Percentiles rank a stretch among this genome's conserved stretches.
These are phyloP conservation scores for Amanita rubescens DNA, from an alignment of 768 basidiomycete genomes.

Conservation along the genomic window DNA sequence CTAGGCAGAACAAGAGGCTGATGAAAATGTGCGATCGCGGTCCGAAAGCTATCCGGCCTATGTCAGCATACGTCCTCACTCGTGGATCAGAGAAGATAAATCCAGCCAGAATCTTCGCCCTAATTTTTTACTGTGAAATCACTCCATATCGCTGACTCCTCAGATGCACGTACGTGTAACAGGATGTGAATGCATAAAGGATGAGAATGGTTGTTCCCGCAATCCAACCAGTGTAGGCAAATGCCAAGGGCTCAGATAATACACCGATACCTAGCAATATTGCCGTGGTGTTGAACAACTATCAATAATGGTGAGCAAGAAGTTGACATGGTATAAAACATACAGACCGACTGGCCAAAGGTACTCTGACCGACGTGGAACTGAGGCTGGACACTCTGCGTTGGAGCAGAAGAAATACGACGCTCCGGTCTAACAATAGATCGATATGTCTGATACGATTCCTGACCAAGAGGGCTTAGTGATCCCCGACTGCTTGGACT, in stretches of 20 bases:
- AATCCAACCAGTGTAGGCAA: slow-evolving; percentile 88
- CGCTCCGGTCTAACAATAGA: slow-evolving; percentile 16
- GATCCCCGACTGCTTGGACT: background rate
- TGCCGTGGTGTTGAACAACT: slow-evolving; percentile 89
- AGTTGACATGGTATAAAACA: background rate
- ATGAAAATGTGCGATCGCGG: slow-evolving; percentile 57
- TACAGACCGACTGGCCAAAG: slow-evolving; percentile 62
- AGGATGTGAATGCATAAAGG: slow-evolving; percentile 73
- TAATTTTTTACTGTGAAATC: slow-evolving; percentile 20
- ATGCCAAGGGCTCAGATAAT: slow-evolving; percentile 85
- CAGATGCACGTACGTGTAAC: slow-evolving; percentile 67
- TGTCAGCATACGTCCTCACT: slow-evolving; percentile 81
- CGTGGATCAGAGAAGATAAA: slow-evolving; percentile 65
- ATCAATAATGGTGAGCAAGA: slow-evolving; percentile 4
- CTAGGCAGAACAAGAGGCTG: slow-evolving; percentile 74
- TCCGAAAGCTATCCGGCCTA: slow-evolving; percentile 86
- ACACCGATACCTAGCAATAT: slow-evolving; percentile 86
- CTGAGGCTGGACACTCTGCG: slow-evolving; percentile 21
- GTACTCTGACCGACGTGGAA: slow-evolving; percentile 53
- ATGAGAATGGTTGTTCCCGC: slow-evolving; percentile 67
- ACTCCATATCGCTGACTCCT: background rate
- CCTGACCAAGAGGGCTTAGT: slow-evolving; percentile 7
- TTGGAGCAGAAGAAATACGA: slow-evolving; percentile 27
- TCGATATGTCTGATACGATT: slow-evolving; percentile 8
- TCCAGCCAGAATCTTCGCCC: slow-evolving; percentile 79